Conservation (phyloP, 2,329 filamentous ascomycete species). For the Sphaerulina vaccinii region DNA sequence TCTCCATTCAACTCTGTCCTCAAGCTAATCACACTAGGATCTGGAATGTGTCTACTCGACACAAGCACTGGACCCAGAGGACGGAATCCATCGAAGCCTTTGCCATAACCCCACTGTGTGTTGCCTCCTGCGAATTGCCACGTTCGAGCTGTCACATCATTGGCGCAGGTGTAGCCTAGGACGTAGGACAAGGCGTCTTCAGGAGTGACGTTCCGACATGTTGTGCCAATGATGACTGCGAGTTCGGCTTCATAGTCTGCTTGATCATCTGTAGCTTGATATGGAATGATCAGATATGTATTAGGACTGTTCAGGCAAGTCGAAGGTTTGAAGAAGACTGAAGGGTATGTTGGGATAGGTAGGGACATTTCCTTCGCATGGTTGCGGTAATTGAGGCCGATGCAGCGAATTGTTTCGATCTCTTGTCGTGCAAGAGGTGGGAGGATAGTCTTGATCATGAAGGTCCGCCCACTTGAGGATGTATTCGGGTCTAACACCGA, state of each 20-base stretch:
- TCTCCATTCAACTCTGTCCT: constrained; percentile 51
- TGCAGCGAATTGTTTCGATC: constrained; percentile 57
- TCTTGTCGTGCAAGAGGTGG: constrained; percentile 52
- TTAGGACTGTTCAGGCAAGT: constrained; percentile 11
- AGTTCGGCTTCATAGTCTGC: constrained; percentile 52
- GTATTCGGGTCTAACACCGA: constrained; percentile 34
- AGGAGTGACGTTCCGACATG: constrained; percentile 50
- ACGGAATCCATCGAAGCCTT: constrained; percentile 58
- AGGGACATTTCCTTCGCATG: background rate
- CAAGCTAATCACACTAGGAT: constrained; percentile 40
- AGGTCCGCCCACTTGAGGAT: constrained; percentile 53
- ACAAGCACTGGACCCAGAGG: constrained; percentile 55
- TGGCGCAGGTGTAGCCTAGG: constrained; percentile 55
- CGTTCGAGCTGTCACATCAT: constrained; percentile 56
- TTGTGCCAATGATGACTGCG: constrained; percentile 53
- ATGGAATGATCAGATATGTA: constrained; percentile 10
- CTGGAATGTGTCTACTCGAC: constrained; percentile 42
- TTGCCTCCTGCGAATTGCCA: constrained; percentile 47
- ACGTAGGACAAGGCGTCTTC: constrained; percentile 51
- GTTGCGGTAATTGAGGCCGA: constrained; percentile 37
- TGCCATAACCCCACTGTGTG: constrained; percentile 57
- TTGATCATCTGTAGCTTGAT: constrained; percentile 38
- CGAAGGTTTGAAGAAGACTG: constrained; percentile 18
- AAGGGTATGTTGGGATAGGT: constrained; percentile 12
- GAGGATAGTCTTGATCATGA: constrained; percentile 53